Base-by-base conservation (phyloP, 2,329 filamentous ascomycete genomes). In the Chrysoporthe puriensis region DNA sequence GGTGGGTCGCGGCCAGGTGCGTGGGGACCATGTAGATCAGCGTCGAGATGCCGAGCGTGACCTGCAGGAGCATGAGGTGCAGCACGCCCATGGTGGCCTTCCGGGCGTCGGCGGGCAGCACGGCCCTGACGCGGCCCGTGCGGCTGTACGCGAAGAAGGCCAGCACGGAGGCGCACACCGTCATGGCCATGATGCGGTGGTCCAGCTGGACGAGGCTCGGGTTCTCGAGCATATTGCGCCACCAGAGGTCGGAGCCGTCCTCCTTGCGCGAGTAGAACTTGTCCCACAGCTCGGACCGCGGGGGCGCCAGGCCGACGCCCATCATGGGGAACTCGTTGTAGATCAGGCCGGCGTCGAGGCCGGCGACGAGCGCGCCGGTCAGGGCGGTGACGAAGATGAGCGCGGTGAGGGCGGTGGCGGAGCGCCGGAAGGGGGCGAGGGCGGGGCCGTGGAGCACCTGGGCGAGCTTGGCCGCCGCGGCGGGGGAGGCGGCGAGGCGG, bases 271-370 rank as follows among this genome's bases (percentile, higher is more conserved):
- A 90, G 85, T 97, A 97, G 82, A 93, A 96, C 48, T 87, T 83
- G 75, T 95, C 90, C 79, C 93, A 94, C 43, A 98, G 88, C 81
- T 98, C 95, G 11, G 88, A 85, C 75, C 86, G 88, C 0, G 95
- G 95, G 1, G 95, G 95, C 0, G 93, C 85, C 32, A 97, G 82
- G 13, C 94, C 93, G 3, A 88, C 80, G 9, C 96, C 96, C 96
- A 99, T 99, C 80, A 87, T 92, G 7, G 96, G 96, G 78, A 99
- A 98, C 79, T 99, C 94, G 78, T 99, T 99, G 84, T 99, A 99
- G 80, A 99, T 98, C 66, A 99, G 85, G 9, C 96, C 96, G 9
- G 96, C 96, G 76, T 99, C 96, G 16, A 99, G 89, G 43, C 96
- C 96, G 7, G 96, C 96, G 43, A 99, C 96, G 2, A 99, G 86